Percentiles rank a stretch among this genome's conserved stretches.
phyloP scores from a whole-genome alignment of 2,329 filamentous ascomycete genomes.

The Didymella arachidicola region DNA sequence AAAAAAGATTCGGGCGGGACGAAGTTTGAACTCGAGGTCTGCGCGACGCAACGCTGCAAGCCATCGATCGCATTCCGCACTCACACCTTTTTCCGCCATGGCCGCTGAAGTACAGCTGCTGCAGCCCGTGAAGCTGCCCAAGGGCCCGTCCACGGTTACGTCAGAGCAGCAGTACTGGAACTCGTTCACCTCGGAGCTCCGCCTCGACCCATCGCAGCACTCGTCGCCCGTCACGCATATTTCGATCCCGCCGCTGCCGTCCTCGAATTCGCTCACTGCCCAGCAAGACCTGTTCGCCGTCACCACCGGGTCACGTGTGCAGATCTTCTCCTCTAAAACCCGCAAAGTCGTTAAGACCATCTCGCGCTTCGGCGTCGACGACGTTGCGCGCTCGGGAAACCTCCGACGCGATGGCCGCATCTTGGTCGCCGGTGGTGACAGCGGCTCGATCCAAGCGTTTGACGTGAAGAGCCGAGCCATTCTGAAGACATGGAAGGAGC shows the following conservation, averaged over 20 bases:
- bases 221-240: conserved; percentile 91
- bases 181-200: conserved; percentile 88
- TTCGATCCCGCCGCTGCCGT: conserved; percentile 66
- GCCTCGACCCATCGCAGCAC: conserved; percentile 83
- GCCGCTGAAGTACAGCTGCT: conserved; percentile 85
- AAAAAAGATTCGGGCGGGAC: conserved; percentile 14
- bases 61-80: conserved; percentile 14
- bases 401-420: conserved; percentile 88
- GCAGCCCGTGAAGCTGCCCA: conserved; percentile 80
- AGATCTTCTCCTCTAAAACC: conserved; percentile 91
- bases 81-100: conserved; percentile 62
- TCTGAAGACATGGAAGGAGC: conserved; percentile 91
- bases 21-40: conserved; percentile 8
- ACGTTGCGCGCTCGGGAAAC: conserved; percentile 88
- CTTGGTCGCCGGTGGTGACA: conserved; percentile 89
- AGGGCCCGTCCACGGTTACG: conserved; percentile 82
- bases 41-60: conserved; percentile 21
- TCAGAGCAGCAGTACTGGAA: conserved; percentile 97
- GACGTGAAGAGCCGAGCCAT: conserved; percentile 90
- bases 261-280: conserved; percentile 48
- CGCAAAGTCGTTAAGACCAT: conserved; percentile 94
- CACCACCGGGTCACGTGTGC: conserved; percentile 91
- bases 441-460: conserved; percentile 92
- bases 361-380: conserved; percentile 79
- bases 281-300: conserved; percentile 80